These are phyloP conservation scores for Rhodomyrtus psidioides DNA, from an alignment of 441 rosid species.

Conservation along the genomic window DNA sequence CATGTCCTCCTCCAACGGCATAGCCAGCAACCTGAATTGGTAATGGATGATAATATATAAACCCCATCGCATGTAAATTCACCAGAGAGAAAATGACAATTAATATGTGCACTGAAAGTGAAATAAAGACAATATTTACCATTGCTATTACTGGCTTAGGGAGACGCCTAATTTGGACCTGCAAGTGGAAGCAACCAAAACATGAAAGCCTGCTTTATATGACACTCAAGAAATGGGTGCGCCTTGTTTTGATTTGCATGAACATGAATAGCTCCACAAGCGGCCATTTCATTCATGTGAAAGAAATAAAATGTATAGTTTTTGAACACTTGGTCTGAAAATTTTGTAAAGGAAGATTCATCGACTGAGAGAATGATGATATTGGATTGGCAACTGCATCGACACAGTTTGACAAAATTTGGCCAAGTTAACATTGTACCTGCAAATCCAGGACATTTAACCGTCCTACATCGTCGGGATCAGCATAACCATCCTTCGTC, in stretches of 20 bases:
- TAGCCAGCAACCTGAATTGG: conserved; percentile 81
- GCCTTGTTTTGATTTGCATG: not conserved
- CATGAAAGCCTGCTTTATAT: not conserved
- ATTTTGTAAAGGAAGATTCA: not conserved
- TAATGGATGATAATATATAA: not conserved
- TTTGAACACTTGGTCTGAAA: not conserved
- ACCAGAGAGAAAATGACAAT: not conserved
- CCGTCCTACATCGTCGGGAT: conserved; percentile 52
- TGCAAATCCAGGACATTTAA: conserved; percentile 86
- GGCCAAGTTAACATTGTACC: conserved; percentile 17
- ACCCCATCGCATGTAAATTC: not conserved
- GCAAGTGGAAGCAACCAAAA: conserved; percentile 10
- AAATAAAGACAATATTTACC: conserved; percentile 29
- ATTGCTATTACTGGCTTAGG: conserved; percentile 96
- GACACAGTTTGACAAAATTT: not conserved
- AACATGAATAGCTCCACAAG: not conserved
- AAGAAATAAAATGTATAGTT: not conserved
- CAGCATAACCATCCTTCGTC: conserved; percentile 73
- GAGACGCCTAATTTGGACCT: conserved; percentile 87
- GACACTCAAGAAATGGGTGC: not conserved
- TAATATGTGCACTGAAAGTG: not conserved
- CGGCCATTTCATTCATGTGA: not conserved
- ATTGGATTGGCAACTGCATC: not conserved
- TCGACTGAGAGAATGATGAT: not conserved
- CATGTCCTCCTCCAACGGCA: conserved; percentile 94